Evolutionary conservation across 805 yeast species (phyloP), one percentile per base, ranked within the genome.

Genomic region (Lipomyces sp.): DNA sequence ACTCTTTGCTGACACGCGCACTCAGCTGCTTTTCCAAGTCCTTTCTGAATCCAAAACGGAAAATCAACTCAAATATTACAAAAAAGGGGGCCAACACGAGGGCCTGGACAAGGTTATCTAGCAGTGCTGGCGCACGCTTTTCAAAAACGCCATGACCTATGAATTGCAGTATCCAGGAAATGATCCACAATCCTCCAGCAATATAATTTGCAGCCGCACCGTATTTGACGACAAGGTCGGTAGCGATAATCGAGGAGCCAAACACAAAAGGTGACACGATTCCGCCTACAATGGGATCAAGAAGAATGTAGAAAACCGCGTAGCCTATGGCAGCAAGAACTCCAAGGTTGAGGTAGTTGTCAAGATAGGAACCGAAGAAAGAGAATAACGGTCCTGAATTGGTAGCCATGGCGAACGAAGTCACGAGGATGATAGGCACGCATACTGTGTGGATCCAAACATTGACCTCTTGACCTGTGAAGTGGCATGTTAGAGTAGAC

Each of bases 81-180:
- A 94, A 93, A 74, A 85, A 92, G 0, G 98, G 98, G 0, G 98
- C 98, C 69, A 93, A 80, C 0, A 94, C 92, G 24, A 94, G 76
- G 3, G 98, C 95, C 75, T 92, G 98, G 4, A 88, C 79, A 56
- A 92, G 79, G 74, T 88, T 93, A 73, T 93, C 97, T 53, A 91
- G 76, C 61, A 94, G 77, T 0, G 98, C 97, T 0, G 99, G 99
- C 0, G 92, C 90, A 53, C 91, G 82, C 66, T 82, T 83, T 75
- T 94, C 99, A 74, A 86, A 90, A 10, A 84, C 81, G 1, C 90
- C 94, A 75, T 95, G 98, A 3, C 98, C 97, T 59, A 88, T 81
- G 76, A 94, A 92, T 74, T 95, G 98, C 5, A 86, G 86, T 15
- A 86, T 73, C 98, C 99, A 94, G 8, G 90, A 80, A 1, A 79